Percentiles rank a stretch among this genome's conserved stretches.
These are phyloP conservation scores for Cladorrhinum samala DNA, from an alignment of 495 filamentous ascomycete genomes.

Conservation along the genomic window DNA sequence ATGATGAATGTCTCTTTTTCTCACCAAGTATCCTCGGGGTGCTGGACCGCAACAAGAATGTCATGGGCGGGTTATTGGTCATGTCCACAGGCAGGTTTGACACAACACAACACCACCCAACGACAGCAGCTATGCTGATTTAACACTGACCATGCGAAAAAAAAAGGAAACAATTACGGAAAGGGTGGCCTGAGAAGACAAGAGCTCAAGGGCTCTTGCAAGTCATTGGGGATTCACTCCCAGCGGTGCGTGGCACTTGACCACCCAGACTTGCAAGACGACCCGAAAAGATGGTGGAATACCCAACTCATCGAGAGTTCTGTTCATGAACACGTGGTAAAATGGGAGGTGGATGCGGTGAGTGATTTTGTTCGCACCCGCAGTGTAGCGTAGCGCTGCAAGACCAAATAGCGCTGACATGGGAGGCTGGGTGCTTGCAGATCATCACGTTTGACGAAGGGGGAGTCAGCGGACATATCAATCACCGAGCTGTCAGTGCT, in stretches of 20 bases:
- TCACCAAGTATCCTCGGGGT: constrained; percentile 35
- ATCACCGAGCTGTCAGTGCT: constrained; percentile 38
- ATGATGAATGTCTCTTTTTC: constrained; percentile 42
- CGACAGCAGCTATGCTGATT: background rate
- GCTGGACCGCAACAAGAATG: constrained; percentile 26
- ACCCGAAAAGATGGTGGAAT: constrained; percentile 38
- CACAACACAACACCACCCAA: background rate
- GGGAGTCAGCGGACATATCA: constrained; percentile 38
- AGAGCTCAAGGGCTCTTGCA: constrained; percentile 34
- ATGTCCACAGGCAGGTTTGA: constrained; percentile 33
- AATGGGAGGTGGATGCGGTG: constrained; percentile 37
- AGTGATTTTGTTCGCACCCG: constrained; percentile 3
- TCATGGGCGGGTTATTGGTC: constrained; percentile 31
- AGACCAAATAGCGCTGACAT: too few species aligned
- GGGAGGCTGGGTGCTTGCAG: too few species aligned
- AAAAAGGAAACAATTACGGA: constrained; percentile 38
- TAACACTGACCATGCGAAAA: constrained; percentile 1
- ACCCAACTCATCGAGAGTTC: constrained; percentile 26
- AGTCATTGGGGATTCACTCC: constrained; percentile 28
- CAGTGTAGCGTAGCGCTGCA: background rate
- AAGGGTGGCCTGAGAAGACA: constrained; percentile 28
- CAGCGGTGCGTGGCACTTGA: constrained; percentile 32
- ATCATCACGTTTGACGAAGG: constrained; percentile 41
- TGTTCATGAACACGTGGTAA: constrained; percentile 29
- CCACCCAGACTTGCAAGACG: constrained; percentile 33